phyloP scores from a whole-genome alignment of 2,329 filamentous ascomycete species.

The Zymoseptoria crescenta region DNA sequence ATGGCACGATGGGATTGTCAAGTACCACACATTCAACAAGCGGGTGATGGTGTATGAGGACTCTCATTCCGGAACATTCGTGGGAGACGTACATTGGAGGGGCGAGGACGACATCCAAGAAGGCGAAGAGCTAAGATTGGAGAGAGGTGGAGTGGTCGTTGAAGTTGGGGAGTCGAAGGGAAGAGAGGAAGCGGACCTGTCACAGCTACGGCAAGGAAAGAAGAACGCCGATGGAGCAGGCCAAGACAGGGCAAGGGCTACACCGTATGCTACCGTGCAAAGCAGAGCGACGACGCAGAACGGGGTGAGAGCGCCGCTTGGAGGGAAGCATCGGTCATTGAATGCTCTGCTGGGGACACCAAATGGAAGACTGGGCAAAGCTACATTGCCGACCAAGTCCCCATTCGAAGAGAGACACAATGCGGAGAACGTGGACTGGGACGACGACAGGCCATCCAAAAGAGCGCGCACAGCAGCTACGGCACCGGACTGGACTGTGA shows the following conservation, averaged over 20 bases:
- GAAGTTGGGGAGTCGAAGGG: constrained; percentile 73
- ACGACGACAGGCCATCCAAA: constrained; percentile 32
- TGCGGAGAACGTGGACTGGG: constrained; percentile 26
- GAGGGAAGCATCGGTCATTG: constrained; percentile 46
- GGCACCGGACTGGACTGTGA: constrained; percentile 15
- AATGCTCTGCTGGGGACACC: constrained; percentile 59
- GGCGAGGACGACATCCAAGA: constrained; percentile 61
- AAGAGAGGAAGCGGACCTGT: constrained; percentile 67
- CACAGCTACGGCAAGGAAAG: constrained; percentile 64
- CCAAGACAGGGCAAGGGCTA: background rate
- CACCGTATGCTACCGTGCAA: background rate
- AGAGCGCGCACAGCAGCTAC: constrained; percentile 28
- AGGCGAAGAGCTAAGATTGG: constrained; percentile 73
- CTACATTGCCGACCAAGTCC: constrained; percentile 50
- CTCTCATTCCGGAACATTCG: constrained; percentile 54
- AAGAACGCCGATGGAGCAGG: constrained; percentile 32
- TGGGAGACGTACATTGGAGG: constrained; percentile 80
- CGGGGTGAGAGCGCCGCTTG: background rate
- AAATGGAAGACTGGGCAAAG: constrained; percentile 56
- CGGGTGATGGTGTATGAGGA: constrained; percentile 86
- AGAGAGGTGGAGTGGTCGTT: constrained; percentile 66
- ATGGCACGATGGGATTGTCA: constrained; percentile 87
- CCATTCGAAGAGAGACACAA: constrained; percentile 55
- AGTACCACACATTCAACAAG: constrained; percentile 85
- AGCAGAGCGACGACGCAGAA: background rate